These are phyloP conservation scores for Teratosphaeria zuluensis DNA, from an alignment of 2,329 filamentous ascomycete genomes.

Conservation along the genomic window DNA sequence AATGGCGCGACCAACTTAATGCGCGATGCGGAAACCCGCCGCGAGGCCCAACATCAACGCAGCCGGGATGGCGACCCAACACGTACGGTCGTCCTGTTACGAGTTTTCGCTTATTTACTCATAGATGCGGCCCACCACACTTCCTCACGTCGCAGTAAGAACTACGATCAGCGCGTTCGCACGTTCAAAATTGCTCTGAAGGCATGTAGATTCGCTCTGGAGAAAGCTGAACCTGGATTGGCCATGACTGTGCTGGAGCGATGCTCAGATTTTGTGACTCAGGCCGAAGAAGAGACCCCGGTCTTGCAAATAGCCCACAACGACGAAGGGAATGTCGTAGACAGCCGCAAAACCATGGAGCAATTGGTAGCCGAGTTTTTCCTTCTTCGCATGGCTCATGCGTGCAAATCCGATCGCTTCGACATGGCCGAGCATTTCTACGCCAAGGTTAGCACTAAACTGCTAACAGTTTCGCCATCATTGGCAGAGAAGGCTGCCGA, in stretches of 20 bases:
- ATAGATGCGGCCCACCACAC: constrained; percentile 48
- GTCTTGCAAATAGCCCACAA: constrained; percentile 9
- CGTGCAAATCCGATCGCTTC: constrained; percentile 64
- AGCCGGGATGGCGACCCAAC: neutral
- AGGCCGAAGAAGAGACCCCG: constrained; percentile 18
- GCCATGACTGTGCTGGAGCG: constrained; percentile 54
- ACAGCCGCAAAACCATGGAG: constrained; percentile 24
- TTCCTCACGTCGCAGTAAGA: constrained; percentile 13
- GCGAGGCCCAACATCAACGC: neutral
- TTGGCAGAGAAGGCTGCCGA: constrained; percentile 55
- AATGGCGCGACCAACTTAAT: constrained; percentile 51
- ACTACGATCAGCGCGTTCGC: constrained; percentile 35
- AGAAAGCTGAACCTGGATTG: constrained; percentile 47
- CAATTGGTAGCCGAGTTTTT: constrained; percentile 53
- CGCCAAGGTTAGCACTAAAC: constrained; percentile 41
- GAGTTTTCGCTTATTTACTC: constrained; percentile 56
- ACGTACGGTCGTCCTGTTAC: constrained; percentile 26
- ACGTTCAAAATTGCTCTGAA: constrained; percentile 60
- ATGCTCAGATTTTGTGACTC: constrained; percentile 43
- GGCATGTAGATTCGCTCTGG: constrained; percentile 53
- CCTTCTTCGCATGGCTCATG: constrained; percentile 56
- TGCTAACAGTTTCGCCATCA: constrained; percentile 37
- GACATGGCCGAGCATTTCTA: constrained; percentile 76
- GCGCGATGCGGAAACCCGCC: constrained; percentile 6
- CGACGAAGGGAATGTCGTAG: constrained; percentile 8